Evolutionary conservation across 2,329 filamentous ascomycete genomes (phyloP).

Genomic region (Colletotrichum graminicola): DNA sequence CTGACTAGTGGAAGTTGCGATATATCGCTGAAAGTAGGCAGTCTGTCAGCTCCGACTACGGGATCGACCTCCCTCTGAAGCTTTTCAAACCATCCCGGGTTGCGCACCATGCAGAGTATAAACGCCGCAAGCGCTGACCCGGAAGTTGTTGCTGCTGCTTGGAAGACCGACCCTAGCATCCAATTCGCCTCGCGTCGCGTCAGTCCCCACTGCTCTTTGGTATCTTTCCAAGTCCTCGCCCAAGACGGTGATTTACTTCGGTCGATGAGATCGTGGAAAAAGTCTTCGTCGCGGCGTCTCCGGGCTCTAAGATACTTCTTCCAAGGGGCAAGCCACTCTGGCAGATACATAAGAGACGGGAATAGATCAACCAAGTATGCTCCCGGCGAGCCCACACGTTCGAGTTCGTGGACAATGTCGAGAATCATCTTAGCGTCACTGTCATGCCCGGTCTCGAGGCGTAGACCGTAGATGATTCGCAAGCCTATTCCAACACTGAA

Average conservation of each 20-base stretch:
- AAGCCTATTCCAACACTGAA: constrained; percentile 57
- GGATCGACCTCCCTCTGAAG: constrained; percentile 56
- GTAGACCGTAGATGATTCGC: constrained; percentile 54
- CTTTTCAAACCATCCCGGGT: constrained; percentile 51
- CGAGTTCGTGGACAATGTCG: constrained; percentile 51
- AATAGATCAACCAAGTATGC: constrained; percentile 52
- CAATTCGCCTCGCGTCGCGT: constrained; percentile 47
- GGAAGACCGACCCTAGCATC: constrained; percentile 51
- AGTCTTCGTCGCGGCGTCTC: constrained; percentile 36
- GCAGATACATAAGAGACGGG: constrained; percentile 48
- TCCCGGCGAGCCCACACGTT: constrained; percentile 48
- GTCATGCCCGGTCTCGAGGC: constrained; percentile 51
- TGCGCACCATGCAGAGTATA: constrained; percentile 47
- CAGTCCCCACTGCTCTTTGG: constrained; percentile 36
- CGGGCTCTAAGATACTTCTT: constrained; percentile 42
- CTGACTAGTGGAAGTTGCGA: constrained; percentile 53
- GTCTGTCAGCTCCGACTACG: constrained; percentile 51
- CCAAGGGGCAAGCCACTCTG: constrained; percentile 46
- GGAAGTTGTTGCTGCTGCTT: constrained; percentile 54
- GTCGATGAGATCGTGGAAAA: constrained; percentile 32
- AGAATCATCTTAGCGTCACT: constrained; percentile 48
- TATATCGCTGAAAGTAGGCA: constrained; percentile 53
- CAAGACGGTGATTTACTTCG: constrained; percentile 32
- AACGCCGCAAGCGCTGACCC: constrained; percentile 48
- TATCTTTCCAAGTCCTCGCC: constrained; percentile 24